Conservation (phyloP, 257 asterid genomes). For the Datura wrightii region DNA sequence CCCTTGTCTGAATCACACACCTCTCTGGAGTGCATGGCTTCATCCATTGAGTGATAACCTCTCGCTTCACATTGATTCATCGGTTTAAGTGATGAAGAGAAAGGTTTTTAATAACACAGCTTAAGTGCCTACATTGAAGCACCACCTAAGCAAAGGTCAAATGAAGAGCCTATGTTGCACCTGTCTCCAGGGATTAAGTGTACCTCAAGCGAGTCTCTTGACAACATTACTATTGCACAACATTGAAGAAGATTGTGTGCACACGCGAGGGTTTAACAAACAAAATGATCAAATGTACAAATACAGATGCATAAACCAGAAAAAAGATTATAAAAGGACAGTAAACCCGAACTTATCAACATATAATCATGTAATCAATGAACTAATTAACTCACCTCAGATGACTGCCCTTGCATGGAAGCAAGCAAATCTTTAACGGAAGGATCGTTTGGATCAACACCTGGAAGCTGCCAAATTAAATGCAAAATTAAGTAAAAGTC, state of each 20-base stretch:
- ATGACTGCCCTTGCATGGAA: conserved; percentile 82
- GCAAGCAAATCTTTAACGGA: conserved; percentile 88
- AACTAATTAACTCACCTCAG: conserved; percentile 71
- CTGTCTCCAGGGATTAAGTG: background rate
- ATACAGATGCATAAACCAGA: background rate
- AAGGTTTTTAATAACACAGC: background rate
- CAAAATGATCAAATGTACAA: conserved; percentile 11
- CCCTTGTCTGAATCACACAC: background rate
- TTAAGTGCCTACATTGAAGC: background rate
- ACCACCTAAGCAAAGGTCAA: background rate
- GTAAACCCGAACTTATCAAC: background rate
- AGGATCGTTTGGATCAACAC: conserved; percentile 97
- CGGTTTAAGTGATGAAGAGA: background rate
- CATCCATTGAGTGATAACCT: background rate
- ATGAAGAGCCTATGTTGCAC: background rate
- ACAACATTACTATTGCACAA: background rate
- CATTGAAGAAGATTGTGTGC: background rate
- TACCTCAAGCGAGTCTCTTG: background rate
- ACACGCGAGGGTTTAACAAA: background rate
- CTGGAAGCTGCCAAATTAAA: conserved; percentile 78
- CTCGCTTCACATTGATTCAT: background rate
- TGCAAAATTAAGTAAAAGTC: background rate
- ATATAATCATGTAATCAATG: background rate
- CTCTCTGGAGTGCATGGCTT: background rate
- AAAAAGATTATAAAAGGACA: background rate